Evolutionary conservation across 768 basidiomycete genomes (phyloP), one percentile per base, ranked within the genome.

Genomic region (Clavaria fumosa): DNA sequence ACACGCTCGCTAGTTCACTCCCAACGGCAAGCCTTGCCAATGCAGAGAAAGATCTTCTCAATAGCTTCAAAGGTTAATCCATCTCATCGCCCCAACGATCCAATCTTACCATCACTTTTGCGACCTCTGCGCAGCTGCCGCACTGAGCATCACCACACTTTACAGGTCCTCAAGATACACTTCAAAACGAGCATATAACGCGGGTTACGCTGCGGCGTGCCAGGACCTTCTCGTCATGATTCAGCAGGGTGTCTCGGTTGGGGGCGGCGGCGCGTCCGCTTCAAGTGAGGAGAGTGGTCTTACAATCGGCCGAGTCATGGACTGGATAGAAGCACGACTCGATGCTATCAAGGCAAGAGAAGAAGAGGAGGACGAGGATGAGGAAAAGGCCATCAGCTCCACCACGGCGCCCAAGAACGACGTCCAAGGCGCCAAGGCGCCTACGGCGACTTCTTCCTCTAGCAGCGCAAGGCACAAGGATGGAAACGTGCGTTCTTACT

Each of bases 321-420:
- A 86, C 48, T 86, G 81, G 77, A 71, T 78, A 43, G 84, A 88
- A 51, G 83, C 80, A 0, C 61, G 84, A 40, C 55, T 84, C 30
- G 83, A 86, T 17, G 83, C 81, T 0, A 70, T 86, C 40, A 73
- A 66, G 46, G 63, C 72, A 1, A 64, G 74, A 31, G 78, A 82
- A 38, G 83, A 86, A 38, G 84, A 84, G 50, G 82, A 84, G 43
- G 80, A 81, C 21, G 81, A 84, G 50, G 82, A 83, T 40, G 78
- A 82, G 43, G 78, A 81, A 44, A 60, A 67, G 32, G 76, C 14
- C 26, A 14, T 28, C 14, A 79, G 49, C n/a, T n/a, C n/a, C n/a
- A n/a, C n/a, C n/a, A n/a, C n/a, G n/a, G n/a, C n/a, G n/a, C n/a
- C n/a, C n/a, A n/a, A n/a, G n/a, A n/a, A n/a, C n/a, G n/a, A n/a